phyloP scores from a whole-genome alignment of 371 early-diverging fungal species.

The Actinomucor elegans region DNA sequence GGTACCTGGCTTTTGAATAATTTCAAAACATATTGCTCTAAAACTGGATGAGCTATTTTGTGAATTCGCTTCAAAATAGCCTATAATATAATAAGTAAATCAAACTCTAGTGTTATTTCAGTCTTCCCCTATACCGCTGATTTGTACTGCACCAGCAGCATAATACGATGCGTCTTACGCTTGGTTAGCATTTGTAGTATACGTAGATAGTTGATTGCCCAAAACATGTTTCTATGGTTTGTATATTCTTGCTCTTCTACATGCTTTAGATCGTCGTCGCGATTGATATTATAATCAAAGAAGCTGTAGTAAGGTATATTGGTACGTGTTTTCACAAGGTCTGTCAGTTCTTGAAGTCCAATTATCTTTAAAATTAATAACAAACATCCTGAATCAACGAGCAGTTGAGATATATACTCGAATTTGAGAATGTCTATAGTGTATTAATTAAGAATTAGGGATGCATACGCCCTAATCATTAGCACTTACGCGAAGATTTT shows the following conservation, averaged over 20 bases:
- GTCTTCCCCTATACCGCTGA: slow-evolving; percentile 52
- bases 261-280: slow-evolving; percentile 4
- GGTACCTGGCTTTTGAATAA: slow-evolving; percentile 79
- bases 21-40: slow-evolving; percentile 75
- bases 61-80: slow-evolving; percentile 75
- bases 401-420: slow-evolving; percentile 73
- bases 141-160: slow-evolving; percentile 82
- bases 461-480: neutral
- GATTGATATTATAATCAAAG: slow-evolving; percentile 4
- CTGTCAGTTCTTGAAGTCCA: slow-evolving; percentile 67
- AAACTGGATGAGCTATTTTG: slow-evolving; percentile 66
- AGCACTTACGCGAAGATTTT: slow-evolving; percentile 65
- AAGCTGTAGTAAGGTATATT: slow-evolving; percentile 60
- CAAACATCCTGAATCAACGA: slow-evolving; percentile 81
- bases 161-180: slow-evolving; percentile 68
- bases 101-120: neutral
- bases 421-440: slow-evolving; percentile 67
- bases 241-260: slow-evolving; percentile 6
- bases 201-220: slow-evolving; percentile 71
- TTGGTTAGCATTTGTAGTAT: slow-evolving; percentile 83
- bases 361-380: slow-evolving; percentile 79
- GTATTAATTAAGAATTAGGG: no score
- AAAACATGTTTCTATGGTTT: slow-evolving; percentile 65
- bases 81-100: slow-evolving; percentile 16
- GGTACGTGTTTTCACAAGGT: slow-evolving; percentile 50